Evolutionary conservation across 306 rosid genomes (phyloP), one percentile per base, ranked within the genome.

Genomic region (Canavalia ensiformis): DNA sequence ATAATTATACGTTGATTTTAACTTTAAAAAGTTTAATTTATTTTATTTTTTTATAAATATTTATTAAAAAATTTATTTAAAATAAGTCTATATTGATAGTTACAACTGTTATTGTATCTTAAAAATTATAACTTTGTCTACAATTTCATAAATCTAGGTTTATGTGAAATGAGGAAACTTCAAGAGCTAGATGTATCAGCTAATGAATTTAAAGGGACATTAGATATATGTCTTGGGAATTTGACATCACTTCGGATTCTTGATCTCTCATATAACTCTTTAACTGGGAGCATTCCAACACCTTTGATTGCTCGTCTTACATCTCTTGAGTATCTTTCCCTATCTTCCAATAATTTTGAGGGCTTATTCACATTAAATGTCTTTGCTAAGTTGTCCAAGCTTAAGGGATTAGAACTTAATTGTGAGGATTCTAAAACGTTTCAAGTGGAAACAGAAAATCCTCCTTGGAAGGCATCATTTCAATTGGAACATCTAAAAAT

Each of bases 391-490:
- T 74, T 59, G 41, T 70, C 86, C 37, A 50, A 71, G 18, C 86
- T 83, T 5, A 62, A 69, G 68, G 25, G 0, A 2, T 49, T 77
- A 4, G 0, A 0, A 5, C 65, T 77, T 13, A 37, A 11, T 2
- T 0, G 60, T 0, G 60, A 59, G 80, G 7, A n/a, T 18, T 18
- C 25, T 18, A 18, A 18, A 18, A 18, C 25, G 25, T 18, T 18
- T 18, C 25, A 18, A 59, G 49, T 83, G 31, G 80, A 83, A 34
- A 71, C 83, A 9, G 86, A 83, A 83, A 59, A 41, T n/a, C 68
- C 68, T 0, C 34, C 59, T 5, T 76, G 78, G 78, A 6, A 7
- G 0, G 59, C 82, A 41, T 34, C 78, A 34, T 82, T 84, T 84
- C 84, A 84, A n/a, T 74, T 84, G 54, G 66, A 64, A 45, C 2